Base-by-base conservation (phyloP, 306 rosid species). In the Echinosophora koreensis region DNA sequence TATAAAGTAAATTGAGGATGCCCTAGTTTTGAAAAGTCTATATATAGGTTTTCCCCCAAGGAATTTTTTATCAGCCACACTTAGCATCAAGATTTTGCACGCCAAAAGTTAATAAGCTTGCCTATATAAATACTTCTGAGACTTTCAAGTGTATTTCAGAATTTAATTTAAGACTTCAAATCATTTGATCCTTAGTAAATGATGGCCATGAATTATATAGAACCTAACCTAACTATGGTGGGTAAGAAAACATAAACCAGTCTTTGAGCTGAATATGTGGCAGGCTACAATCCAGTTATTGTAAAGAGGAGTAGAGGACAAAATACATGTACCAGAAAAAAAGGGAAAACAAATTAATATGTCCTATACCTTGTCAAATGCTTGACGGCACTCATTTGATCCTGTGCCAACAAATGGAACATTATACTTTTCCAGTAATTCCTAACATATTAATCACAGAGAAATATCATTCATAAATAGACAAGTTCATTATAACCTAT, bases 331-430 rank as follows among this genome's bases (percentile, higher is more conserved):
- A 30, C 7, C 46, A 27, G 57, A 62, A 60, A 1, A 1, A 1
- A 27, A 69, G 39, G 15, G 28, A 52, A 28, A 16, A 14, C 28
- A 61, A 74, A 74, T 52, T 47, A 4, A 9, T 11, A 70, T 55
- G 34, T 72, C 62, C 58, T 82, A 37, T 85, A 94, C 98, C 91
- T 94, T 92, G 85, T 94, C 97, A 78, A 94, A 94, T 66, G 98
- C 97, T 81, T 86, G 93, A 57, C 73, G 61, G 82, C 95, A 92
- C 66, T 90, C 95, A 65, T 62, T 90, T 78, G 98, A 92, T 85
- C 97, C 87, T 1, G 98, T 94, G 73, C 98, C 97, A 80, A 94
- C 95, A 89, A 89, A 94, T 67, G 97, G 98, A 83, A 94, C 76
- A 76, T 88, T 84, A 82, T 88, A 83, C 82, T 82, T 83, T 84